phyloP scores from a whole-genome alignment of 2,329 filamentous ascomycete species.

The Calonectria pauciramosa region DNA sequence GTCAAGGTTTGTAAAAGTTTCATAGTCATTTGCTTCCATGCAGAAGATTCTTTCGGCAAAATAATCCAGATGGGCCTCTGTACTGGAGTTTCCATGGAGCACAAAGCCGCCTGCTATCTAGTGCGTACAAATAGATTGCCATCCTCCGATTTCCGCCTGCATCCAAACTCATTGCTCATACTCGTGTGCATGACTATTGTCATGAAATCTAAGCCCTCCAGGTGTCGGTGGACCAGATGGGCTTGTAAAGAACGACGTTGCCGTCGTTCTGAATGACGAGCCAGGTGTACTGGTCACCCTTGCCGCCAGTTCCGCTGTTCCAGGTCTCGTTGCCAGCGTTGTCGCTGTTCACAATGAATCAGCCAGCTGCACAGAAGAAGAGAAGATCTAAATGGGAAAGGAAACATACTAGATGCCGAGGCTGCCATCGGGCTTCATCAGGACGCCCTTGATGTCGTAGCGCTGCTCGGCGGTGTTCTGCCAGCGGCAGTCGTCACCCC shows the following conservation, averaged over 20 bases:
- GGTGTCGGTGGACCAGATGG: background rate
- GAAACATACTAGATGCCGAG: constrained; percentile 49
- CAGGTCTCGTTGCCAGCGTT: background rate
- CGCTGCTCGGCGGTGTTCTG: constrained; percentile 47
- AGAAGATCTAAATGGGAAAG: background rate
- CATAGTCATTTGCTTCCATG: background rate
- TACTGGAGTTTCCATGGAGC: too few species aligned
- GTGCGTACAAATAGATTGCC: background rate
- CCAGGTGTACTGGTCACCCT: background rate
- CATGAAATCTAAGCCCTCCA: background rate
- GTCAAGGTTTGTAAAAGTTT: background rate
- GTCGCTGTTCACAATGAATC: background rate
- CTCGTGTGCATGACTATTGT: background rate
- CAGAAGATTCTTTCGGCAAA: background rate
- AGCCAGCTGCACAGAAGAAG: background rate
- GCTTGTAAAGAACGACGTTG: background rate
- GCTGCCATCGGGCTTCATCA: constrained; percentile 50
- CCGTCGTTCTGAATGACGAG: background rate
- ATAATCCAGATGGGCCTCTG: background rate
- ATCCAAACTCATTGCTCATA: background rate
- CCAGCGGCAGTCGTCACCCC: constrained; percentile 46
- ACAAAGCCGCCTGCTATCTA: background rate
- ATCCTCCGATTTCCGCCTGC: background rate
- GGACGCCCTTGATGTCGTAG: constrained; percentile 46
- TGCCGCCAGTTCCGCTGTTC: background rate